These are phyloP conservation scores for Agrostemma githago DNA, from an alignment of 148 eudicot genomes.

Conservation along the genomic window DNA sequence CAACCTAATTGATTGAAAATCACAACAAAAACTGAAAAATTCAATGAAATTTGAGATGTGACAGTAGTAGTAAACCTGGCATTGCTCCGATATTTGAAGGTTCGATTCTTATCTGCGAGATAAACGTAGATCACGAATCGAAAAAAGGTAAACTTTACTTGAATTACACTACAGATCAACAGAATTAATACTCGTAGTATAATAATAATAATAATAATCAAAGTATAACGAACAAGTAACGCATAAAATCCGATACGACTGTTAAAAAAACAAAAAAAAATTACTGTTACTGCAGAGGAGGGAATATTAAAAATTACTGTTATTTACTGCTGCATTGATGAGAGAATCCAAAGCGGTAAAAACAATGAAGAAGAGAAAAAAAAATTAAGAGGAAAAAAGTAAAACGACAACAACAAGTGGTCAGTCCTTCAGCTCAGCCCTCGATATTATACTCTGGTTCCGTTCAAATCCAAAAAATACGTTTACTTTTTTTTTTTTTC, in stretches of 20 bases:
- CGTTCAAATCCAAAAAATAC: too few relatives aligned
- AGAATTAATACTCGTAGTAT: not conserved
- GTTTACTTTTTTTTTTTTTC: too few relatives aligned
- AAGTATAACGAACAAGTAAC: not conserved
- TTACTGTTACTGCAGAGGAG: not conserved
- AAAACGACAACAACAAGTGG: not conserved
- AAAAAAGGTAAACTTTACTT: slow-evolving; percentile 24
- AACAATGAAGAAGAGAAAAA: not conserved
- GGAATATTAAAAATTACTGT: not conserved
- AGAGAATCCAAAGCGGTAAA: not conserved
- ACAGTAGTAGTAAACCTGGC: slow-evolving; percentile 25
- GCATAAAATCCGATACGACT: not conserved
- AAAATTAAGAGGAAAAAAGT: not conserved
- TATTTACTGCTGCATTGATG: slow-evolving; percentile 15
- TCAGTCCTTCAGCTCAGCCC: too few relatives aligned
- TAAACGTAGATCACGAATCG: slow-evolving; percentile 19
- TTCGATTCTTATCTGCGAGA: slow-evolving; percentile 20
- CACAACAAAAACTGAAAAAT: not conserved
- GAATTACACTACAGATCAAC: slow-evolving; percentile 20
- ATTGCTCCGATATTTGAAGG: slow-evolving; percentile 21
- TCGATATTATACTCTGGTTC: too few relatives aligned
- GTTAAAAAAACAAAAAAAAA: not conserved
- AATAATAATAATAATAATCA: not conserved
- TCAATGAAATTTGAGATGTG: slow-evolving; percentile 2
- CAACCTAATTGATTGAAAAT: too few relatives aligned